These are phyloP conservation scores for Hypoxylon sp. DNA, from an alignment of 2,329 filamentous ascomycete genomes.

Conservation along the genomic window DNA sequence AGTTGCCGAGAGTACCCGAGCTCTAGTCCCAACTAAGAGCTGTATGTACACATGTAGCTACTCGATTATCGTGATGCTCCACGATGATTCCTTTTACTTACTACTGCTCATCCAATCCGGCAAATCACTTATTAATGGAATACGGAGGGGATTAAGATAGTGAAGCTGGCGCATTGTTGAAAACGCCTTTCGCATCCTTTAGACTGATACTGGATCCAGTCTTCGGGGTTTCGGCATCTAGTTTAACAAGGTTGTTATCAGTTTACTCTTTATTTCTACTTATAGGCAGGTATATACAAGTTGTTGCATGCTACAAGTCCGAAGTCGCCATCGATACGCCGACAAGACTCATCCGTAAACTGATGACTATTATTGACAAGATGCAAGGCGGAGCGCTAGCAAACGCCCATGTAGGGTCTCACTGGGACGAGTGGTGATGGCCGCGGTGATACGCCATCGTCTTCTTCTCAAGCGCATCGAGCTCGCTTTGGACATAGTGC, in stretches of 20 bases:
- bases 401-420: slow-evolving; percentile 1
- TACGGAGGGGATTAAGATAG: not conserved
- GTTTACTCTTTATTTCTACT: slow-evolving; percentile 37
- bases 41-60: not conserved
- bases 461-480: slow-evolving; percentile 37
- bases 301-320: slow-evolving; percentile 28
- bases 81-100: slow-evolving; percentile 2
- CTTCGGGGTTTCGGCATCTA: slow-evolving; percentile 15
- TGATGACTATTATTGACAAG: slow-evolving; percentile 1
- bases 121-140: not conserved
- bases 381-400: slow-evolving; percentile 5
- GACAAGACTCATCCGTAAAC: slow-evolving; percentile 11
- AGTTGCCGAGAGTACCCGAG: slow-evolving; percentile 42
- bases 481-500: slow-evolving; percentile 39
- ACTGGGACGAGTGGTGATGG: slow-evolving; percentile 21
- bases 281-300: slow-evolving; percentile 38
- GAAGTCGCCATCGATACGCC: slow-evolving; percentile 25
- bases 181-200: not conserved
- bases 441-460: slow-evolving; percentile 21
- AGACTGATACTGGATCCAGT: slow-evolving; percentile 5
- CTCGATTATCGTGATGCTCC: slow-evolving; percentile 27
- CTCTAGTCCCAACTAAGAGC: slow-evolving; percentile 12
- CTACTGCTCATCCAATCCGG: slow-evolving; percentile 1
- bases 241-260: slow-evolving; percentile 19
- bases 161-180: not conserved